Evolutionary conservation across 2,329 filamentous ascomycete species (phyloP).

Genomic region (Simplicillium aogashimaense): DNA sequence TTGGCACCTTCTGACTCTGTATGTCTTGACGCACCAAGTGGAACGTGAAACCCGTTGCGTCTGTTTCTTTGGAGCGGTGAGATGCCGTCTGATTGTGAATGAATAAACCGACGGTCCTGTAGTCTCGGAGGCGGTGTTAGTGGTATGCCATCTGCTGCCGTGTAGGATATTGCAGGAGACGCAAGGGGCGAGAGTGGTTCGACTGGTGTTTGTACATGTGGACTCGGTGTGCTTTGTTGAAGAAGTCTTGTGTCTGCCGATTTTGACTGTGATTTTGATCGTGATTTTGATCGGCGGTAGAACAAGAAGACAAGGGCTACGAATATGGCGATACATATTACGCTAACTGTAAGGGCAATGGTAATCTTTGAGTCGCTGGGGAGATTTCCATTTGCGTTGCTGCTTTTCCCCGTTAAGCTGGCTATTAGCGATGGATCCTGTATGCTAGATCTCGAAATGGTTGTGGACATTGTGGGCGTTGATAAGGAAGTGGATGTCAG

Average conservation of each 20-base stretch:
- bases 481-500: too few relatives aligned
- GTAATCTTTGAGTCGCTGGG: constrained; percentile 2
- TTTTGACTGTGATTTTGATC: too few relatives aligned
- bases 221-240: neutral
- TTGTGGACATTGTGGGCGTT: too few relatives aligned
- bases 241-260: too few relatives aligned
- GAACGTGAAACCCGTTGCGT: constrained; percentile 20
- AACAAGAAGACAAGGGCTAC: constrained; percentile 3
- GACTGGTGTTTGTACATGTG: constrained; percentile 12
- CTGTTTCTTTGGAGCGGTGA: too few relatives aligned
- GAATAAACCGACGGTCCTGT: constrained; percentile 33
- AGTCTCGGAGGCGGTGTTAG: constrained; percentile 38
- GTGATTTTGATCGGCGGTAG: neutral
- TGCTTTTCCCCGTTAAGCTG: neutral
- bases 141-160: constrained; percentile 12
- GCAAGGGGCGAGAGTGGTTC: constrained; percentile 32
- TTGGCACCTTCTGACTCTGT: too few relatives aligned
- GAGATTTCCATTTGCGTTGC: neutral
- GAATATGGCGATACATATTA: neutral
- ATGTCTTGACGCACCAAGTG: too few relatives aligned
- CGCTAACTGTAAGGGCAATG: constrained; percentile 1
- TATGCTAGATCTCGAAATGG: neutral
- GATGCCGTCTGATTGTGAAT: constrained; percentile 11
- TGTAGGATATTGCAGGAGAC: constrained; percentile 21
- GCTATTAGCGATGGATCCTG: constrained; percentile 3